Conservation (phyloP, 305 asterid species). For the Fraxinus paxiana region DNA sequence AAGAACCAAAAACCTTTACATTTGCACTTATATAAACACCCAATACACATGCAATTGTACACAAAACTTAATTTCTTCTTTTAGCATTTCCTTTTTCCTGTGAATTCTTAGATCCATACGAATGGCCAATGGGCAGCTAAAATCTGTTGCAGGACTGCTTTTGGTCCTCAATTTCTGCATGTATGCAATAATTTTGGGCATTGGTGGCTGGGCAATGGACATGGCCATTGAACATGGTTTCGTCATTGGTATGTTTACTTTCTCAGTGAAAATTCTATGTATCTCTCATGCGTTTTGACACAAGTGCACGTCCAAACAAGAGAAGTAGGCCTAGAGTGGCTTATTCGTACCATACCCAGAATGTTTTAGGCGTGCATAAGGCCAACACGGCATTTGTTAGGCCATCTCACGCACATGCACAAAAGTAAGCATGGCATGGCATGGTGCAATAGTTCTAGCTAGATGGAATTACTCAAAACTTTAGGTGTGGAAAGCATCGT, state of each 20-base stretch:
- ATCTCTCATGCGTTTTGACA: neutral
- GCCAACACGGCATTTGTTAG: neutral
- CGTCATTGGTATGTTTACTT: constrained; percentile 50
- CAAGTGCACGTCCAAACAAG: neutral
- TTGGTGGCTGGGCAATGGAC: constrained; percentile 78
- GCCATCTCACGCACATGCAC: neutral
- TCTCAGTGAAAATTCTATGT: neutral
- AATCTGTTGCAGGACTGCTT: constrained; percentile 59
- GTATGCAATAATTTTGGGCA: constrained; percentile 62
- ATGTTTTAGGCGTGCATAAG: neutral
- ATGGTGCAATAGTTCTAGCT: neutral
- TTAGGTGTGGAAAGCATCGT: neutral
- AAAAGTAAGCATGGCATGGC: neutral
- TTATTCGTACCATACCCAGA: neutral
- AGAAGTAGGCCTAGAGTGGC: neutral
- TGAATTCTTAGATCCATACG: neutral
- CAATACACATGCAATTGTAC: neutral
- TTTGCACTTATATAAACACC: constrained; percentile 26
- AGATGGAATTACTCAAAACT: neutral
- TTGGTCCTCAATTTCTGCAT: constrained; percentile 79
- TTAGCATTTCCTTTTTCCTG: neutral
- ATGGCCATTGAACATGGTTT: constrained; percentile 78
- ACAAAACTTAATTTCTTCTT: neutral
- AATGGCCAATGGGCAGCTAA: constrained; percentile 56
- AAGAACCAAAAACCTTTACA: constrained; percentile 42